Evolutionary conservation across 2,329 filamentous ascomycete genomes (phyloP), one percentile per base, ranked within the genome.

Genomic region (Peltaster fructicola): DNA sequence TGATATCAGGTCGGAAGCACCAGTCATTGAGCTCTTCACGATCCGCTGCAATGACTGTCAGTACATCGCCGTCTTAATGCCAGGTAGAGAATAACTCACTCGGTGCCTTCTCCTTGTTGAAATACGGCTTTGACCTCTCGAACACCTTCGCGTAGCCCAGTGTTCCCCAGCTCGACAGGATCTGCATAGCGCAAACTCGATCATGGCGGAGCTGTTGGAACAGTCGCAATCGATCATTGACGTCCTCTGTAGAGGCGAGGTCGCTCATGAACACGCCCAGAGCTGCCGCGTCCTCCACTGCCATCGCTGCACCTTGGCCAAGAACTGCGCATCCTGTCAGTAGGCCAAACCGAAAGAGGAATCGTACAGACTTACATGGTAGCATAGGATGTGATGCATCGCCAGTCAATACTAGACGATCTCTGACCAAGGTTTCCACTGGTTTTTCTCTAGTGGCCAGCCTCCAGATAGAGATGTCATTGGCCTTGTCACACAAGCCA

Each of bases 351-450:
- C 4, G 20, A 6, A 12, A 13, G 10, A 13, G 8, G 20, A 6
- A 3, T 22, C 14, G 3, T 22, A 4, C 3, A 8, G 14, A 23
- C 22, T 13, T 23, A 23, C 22, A 23, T 14, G 25, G 25, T n/a
- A 26, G 18, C 25, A 26, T 16, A 10, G 17, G 25, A 12, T 26
- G 25, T 11, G 25, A 18, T n/a, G 25, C 25, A 12, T 26, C 25
- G 8, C 25, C 25, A n/a, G 22, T 22, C 10, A 21, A 11, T 7
- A 26, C 25, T 12, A 14, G 18, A n/a, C 12, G 21, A 14, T 19
- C 25, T 16, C 11, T 22, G 17, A 20, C 22, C 7, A 26, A 14
- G n/a, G 21, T 19, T 8, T 26, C 17, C 13, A 23, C 16, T 13
- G 16, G 22, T 14, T n/a, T 23, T 13, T 23, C 16, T 13, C 22